Evolutionary conservation across 352 stramenopile genomes (phyloP), one percentile per base, ranked within the genome.

Genomic region (Pythium graminicola): DNA sequence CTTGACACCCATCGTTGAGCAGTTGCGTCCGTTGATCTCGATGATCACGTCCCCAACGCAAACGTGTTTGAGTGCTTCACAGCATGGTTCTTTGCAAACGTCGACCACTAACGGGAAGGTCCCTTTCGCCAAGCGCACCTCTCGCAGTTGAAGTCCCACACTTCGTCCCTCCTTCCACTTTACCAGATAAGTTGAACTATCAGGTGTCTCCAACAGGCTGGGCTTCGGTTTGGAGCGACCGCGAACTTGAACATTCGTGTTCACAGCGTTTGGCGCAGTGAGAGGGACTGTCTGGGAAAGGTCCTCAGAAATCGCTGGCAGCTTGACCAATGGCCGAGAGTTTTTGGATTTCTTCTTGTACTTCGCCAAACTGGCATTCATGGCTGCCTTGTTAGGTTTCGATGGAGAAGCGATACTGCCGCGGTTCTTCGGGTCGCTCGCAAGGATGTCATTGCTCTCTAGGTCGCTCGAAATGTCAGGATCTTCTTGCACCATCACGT

Each of bases 91-190:
- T 39, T 89, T 84, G 54, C 83, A 94, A 27, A 94, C 79, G 26
- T 89, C 77, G 2, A 73, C 85, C 28, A 94, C 80, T 2, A 94
- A 58, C 17, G 83, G 83, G 51, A 81, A 94, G n/a, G 72, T 76
- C 20, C 79, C 81, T 50, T 90, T 92, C 5, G 64, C 72, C 11
- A 90, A 69, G 9, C 76, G 81, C 33, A 89, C 80, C 55, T 94
- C 83, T 26, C 85, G 86, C 16, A 94, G 60, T 54, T 94, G 83
- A 28, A 94, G 62, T 2, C 83, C 83, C 35, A 94, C 88, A 41
- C 81, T 91, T n/a, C 76, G 73, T 27, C 71, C 88, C 62, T 94
- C 83, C 47, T 92, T 92, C 83, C 83, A 94, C 64, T 94, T 94
- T 14, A 94, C 66, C 45, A 94, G 50, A 64, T 91, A 94, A 17